These are phyloP conservation scores for Blumeria graminis DNA, from an alignment of 2,329 filamentous ascomycete genomes.

Conservation along the genomic window DNA sequence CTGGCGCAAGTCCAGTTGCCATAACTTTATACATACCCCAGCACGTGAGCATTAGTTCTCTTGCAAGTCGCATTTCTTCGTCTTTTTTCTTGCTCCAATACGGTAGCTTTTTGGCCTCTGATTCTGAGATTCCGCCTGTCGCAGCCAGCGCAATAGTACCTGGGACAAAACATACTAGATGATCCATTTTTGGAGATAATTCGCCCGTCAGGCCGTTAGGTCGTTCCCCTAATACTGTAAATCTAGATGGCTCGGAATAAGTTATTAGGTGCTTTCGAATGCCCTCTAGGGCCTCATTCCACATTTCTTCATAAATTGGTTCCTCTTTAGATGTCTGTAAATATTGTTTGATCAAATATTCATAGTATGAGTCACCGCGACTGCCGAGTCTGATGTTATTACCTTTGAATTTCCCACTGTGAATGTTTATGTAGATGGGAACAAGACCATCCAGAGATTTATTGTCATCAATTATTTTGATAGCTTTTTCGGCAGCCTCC, in stretches of 20 bases:
- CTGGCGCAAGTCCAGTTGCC: constrained; percentile 71
- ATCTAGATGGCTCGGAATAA: constrained; percentile 55
- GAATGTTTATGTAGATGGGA: constrained; percentile 73
- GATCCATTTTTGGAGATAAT: constrained; percentile 84
- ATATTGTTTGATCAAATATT: constrained; percentile 97
- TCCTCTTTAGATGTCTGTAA: constrained; percentile 78
- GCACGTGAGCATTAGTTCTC: constrained; percentile 86
- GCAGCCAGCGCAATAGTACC: constrained; percentile 80
- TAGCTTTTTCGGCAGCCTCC: constrained; percentile 76
- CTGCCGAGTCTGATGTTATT: constrained; percentile 78
- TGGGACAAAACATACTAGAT: constrained; percentile 91
- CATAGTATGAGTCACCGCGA: constrained; percentile 91
- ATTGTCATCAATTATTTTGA: constrained; percentile 73
- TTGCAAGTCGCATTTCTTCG: constrained; percentile 65
- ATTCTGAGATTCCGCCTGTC: constrained; percentile 54
- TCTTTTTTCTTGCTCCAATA: constrained; percentile 61
- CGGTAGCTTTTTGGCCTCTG: constrained; percentile 45
- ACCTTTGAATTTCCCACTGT: constrained; percentile 54
- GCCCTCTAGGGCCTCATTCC: constrained; percentile 63
- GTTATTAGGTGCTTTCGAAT: constrained; percentile 82
- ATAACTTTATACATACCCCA: constrained; percentile 94
- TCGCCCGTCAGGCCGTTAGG: constrained; percentile 42
- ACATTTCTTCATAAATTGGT: constrained; percentile 71
- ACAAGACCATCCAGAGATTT: constrained; percentile 57
- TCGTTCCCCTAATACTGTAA: constrained; percentile 78